These are phyloP conservation scores for Chaetomium globosum DNA, from an alignment of 2,329 filamentous ascomycete genomes.

Conservation along the genomic window DNA sequence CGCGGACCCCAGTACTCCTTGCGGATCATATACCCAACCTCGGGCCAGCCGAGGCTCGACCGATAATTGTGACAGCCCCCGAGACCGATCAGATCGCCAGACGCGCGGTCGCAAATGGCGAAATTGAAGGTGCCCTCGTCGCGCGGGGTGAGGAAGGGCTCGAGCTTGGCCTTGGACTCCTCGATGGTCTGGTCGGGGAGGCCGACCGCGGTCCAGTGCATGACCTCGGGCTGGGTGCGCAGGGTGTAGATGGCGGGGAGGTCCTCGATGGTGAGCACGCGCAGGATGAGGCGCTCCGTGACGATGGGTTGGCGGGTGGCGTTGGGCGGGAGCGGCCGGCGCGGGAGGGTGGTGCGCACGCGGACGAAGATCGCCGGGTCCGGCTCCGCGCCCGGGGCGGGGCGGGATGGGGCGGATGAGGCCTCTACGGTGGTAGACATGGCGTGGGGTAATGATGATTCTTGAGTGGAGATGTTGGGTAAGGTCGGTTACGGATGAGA, in stretches of 20 bases:
- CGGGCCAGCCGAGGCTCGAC: slow-evolving; percentile 56
- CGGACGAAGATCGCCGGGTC: slow-evolving; percentile 40
- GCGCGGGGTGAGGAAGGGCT: slow-evolving; percentile 50
- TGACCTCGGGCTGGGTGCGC: slow-evolving; percentile 62
- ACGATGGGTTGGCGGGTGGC: slow-evolving; percentile 45
- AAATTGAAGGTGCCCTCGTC: slow-evolving; percentile 60
- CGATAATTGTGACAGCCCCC: slow-evolving; percentile 48
- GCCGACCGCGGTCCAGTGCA: slow-evolving; percentile 58
- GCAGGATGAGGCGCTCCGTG: slow-evolving; percentile 59
- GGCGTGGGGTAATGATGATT: background rate
- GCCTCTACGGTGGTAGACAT: slow-evolving; percentile 5
- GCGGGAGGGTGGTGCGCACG: slow-evolving; percentile 54
- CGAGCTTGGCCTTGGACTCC: slow-evolving; percentile 48
- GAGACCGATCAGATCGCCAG: slow-evolving; percentile 55
- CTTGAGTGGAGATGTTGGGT: background rate
- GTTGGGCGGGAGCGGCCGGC: slow-evolving; percentile 47
- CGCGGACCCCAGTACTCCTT: slow-evolving; percentile 58
- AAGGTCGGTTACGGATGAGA: background rate
- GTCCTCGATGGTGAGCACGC: slow-evolving; percentile 55
- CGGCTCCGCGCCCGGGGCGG: slow-evolving; percentile 24
- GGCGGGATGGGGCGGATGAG: background rate
- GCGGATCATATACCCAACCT: slow-evolving; percentile 60
- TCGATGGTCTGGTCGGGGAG: slow-evolving; percentile 48
- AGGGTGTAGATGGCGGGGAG: slow-evolving; percentile 54
- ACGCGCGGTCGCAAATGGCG: slow-evolving; percentile 52